These are phyloP conservation scores for Podospora bellae-mahoneyi DNA, from an alignment of 495 filamentous ascomycete species.

Conservation along the genomic window DNA sequence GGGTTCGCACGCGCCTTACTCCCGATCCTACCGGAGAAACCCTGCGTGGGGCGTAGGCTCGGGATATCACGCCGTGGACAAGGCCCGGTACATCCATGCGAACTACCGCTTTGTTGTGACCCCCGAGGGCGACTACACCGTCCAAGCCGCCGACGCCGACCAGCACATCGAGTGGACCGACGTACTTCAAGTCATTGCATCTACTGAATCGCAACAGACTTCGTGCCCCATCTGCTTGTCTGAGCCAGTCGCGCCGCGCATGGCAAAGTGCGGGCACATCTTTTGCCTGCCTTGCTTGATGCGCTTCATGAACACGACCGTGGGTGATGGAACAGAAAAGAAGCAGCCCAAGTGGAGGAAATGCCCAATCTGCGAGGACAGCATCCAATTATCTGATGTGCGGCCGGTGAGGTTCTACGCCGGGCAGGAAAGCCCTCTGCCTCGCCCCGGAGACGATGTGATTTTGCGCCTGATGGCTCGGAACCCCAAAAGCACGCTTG, in stretches of 20 bases:
- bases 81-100: conserved; percentile 91
- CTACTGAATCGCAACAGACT: conserved; percentile 78
- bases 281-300: conserved; percentile 93
- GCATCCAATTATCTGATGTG: conserved; percentile 82
- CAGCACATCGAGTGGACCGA: conserved; percentile 86
- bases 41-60: conserved; percentile 84
- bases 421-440: conserved; percentile 78
- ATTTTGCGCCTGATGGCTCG: conserved; percentile 81
- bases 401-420: conserved; percentile 86
- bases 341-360: conserved; percentile 70
- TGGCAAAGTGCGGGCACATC: conserved; percentile 97
- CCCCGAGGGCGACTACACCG: conserved; percentile 71
- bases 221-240: conserved; percentile 93
- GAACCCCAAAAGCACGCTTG: conserved; percentile 73
- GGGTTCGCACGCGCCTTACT: conserved; percentile 46
- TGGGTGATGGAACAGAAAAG: conserved; percentile 67
- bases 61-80: conserved; percentile 87
- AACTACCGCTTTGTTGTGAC: conserved; percentile 97
- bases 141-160: conserved; percentile 82
- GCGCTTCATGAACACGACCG: conserved; percentile 88
- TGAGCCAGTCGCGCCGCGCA: conserved; percentile 85
- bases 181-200: conserved; percentile 87
- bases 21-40: conserved; percentile 56
- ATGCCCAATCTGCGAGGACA: conserved; percentile 94
- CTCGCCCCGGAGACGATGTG: conserved; percentile 81